A percentile compares a stretch with the other conserved stretches of the same genome.
Evolutionary conservation across 129 eudicot species (phyloP).

Genomic region (Sambucus nigra): DNA sequence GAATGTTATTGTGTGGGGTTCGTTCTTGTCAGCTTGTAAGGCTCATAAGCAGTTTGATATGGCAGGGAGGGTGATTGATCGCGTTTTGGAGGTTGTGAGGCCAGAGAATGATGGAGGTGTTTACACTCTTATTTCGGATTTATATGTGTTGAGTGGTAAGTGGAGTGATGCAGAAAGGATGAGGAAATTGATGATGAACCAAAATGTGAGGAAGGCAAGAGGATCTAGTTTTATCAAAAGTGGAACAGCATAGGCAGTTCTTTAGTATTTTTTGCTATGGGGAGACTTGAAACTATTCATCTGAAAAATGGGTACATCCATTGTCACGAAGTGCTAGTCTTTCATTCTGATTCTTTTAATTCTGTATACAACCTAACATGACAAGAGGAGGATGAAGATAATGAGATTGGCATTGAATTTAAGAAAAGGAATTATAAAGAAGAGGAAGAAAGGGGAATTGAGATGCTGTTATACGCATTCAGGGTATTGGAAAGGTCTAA

Average conservation of each 20-base stretch:
- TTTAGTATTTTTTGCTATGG: not conserved
- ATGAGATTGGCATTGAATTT: not conserved
- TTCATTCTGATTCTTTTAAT: no score
- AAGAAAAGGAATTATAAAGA: no score
- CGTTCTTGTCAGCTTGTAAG: slow-evolving; percentile 58
- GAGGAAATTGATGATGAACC: slow-evolving; percentile 34
- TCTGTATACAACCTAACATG: no score
- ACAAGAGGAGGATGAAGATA: no score
- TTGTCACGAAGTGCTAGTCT: not conserved
- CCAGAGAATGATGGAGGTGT: slow-evolving; percentile 61
- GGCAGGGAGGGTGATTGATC: slow-evolving; percentile 50
- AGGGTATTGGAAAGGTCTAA: not conserved
- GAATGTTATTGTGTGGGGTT: slow-evolving; percentile 56
- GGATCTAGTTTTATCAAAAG: slow-evolving; percentile 43
- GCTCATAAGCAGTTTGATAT: slow-evolving; percentile 41
- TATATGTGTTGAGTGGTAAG: slow-evolving; percentile 46
- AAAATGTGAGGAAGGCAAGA: slow-evolving; percentile 45
- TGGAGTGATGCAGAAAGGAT: slow-evolving; percentile 55
- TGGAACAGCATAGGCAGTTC: slow-evolving; percentile 4
- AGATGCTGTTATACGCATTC: not conserved
- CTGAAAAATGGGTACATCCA: not conserved
- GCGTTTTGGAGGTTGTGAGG: slow-evolving; percentile 30
- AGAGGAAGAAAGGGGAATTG: not conserved
- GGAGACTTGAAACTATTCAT: not conserved
- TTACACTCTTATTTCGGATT: slow-evolving; percentile 38